Base-by-base conservation (phyloP, 2,329 filamentous ascomycete genomes). In the Fonsecaea erecta region DNA sequence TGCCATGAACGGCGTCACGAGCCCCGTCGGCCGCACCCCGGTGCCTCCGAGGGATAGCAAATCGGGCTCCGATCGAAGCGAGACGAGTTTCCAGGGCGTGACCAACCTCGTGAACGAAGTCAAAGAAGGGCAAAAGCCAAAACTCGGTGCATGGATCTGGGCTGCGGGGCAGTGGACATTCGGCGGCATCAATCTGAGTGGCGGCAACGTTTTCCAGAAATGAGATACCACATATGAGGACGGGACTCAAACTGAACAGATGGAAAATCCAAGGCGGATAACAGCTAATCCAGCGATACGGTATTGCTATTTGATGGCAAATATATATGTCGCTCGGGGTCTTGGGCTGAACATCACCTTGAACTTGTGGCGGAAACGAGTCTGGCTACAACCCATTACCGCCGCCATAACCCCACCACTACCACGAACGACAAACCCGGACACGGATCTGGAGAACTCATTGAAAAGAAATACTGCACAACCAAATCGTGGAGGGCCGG, bases 1-100 rank as follows among this genome's bases (percentile, higher is more conserved):
- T 77, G 77, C 72, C 52, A 76, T 92, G 73, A 94, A 94, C 75
- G 78, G 79, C 3, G 80, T 86, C n/a, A 76, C 74, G 6, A 72
- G 75, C 30, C 73, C 80, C 0, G 76, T 81, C 6, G 83, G 83
- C 11, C 77, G 83, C 40, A 77, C 70, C 57, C 67, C 75, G 8
- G 67, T 77, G 6, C 75, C 76, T 4, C 57, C 68, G 9, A 66
- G 68, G 58, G 74, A 72, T 24, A 71, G 73, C 8, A 66, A 73
- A 6, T 71, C 71, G 18, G 75, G 71, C 52, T 70, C 68, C 8
- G 32, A 52, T 24, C 18, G 32, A n/a, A 76, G 74, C 60, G 74
- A 67, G 48, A 52, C 60, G 16, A 68, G 76, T 16, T 79, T 78
- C 70, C 75, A 74, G 67, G 77, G 75, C 6, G 71, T 81, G 21